Evolutionary conservation across 2,329 filamentous ascomycete species (phyloP).

Genomic region (Aspergillus sp.): DNA sequence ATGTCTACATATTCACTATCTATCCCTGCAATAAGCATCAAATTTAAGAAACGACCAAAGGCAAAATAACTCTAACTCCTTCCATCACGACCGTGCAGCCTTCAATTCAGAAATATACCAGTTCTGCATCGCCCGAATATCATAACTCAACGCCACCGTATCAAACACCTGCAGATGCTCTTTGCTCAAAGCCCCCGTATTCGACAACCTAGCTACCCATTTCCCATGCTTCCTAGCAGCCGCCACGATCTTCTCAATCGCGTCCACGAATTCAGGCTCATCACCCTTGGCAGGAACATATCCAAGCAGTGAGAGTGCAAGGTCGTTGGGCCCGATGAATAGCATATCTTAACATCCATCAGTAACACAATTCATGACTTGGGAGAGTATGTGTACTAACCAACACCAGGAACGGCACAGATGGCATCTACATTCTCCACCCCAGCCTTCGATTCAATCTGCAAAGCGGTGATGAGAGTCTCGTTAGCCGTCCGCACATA

Average conservation of each 20-base stretch:
- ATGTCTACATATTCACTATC: too few relatives aligned
- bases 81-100: conserved; percentile 30
- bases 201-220: conserved; percentile 54
- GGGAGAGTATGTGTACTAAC: too few relatives aligned
- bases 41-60: too few relatives aligned
- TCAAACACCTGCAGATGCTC: conserved; percentile 36
- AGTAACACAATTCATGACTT: too few relatives aligned
- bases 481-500: conserved; percentile 33
- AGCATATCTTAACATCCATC: conserved; percentile 21
- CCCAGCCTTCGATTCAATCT: conserved; percentile 36
- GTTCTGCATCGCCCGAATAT: conserved; percentile 47
- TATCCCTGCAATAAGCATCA: too few relatives aligned
- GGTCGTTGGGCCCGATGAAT: conserved; percentile 30
- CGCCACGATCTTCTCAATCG: conserved; percentile 54
- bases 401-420: conserved; percentile 30
- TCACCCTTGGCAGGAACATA: conserved; percentile 52
- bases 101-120: conserved; percentile 44
- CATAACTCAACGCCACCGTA: conserved; percentile 43
- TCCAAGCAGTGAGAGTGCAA: conserved; percentile 51
- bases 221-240: conserved; percentile 60
- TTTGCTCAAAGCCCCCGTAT: conserved; percentile 41
- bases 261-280: conserved; percentile 54
- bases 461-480: conserved; percentile 29
- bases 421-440: conserved; percentile 39
- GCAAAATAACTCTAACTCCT: too few relatives aligned